Conservation (phyloP, 768 basidiomycete genomes). For the Phallus indusiatus region DNA sequence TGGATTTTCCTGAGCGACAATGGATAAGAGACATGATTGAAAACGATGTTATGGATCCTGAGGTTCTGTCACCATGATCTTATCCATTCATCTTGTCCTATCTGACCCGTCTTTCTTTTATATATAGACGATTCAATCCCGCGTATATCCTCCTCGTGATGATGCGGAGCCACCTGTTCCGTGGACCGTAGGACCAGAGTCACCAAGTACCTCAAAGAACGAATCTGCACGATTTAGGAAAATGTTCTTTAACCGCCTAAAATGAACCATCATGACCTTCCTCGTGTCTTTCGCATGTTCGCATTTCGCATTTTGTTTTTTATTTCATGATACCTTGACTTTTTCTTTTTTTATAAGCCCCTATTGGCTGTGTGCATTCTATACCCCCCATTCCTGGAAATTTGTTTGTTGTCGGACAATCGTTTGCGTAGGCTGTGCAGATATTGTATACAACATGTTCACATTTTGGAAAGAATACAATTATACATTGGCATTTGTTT, state of each 20-base stretch:
- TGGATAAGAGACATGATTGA: conserved; percentile 48
- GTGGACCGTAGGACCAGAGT: not conserved
- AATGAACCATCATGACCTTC: not conserved
- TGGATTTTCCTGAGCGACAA: conserved; percentile 49
- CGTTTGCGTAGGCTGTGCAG: too few species aligned
- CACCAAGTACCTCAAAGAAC: not conserved
- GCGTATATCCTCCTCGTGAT: conserved; percentile 2
- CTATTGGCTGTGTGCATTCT: not conserved
- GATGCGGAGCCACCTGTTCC: conserved; percentile 5
- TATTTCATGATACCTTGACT: not conserved
- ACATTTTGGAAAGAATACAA: too few species aligned
- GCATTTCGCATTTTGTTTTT: not conserved
- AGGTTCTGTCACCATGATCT: conserved; percentile 31
- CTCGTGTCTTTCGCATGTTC: conserved; percentile 5
- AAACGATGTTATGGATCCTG: conserved; percentile 55
- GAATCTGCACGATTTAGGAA: conserved; percentile 4
- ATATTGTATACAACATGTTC: too few species aligned
- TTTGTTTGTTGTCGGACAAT: too few species aligned
- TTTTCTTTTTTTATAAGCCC: not conserved
- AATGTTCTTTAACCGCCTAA: not conserved
- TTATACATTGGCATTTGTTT: too few species aligned
- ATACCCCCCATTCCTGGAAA: too few species aligned
- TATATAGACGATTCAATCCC: conserved; percentile 3
- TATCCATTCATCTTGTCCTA: not conserved
- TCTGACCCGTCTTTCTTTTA: not conserved